Percentiles rank a stretch among this genome's conserved stretches.
phyloP scores from a whole-genome alignment of 768 basidiomycete genomes.

The Amyloporia xantha region DNA sequence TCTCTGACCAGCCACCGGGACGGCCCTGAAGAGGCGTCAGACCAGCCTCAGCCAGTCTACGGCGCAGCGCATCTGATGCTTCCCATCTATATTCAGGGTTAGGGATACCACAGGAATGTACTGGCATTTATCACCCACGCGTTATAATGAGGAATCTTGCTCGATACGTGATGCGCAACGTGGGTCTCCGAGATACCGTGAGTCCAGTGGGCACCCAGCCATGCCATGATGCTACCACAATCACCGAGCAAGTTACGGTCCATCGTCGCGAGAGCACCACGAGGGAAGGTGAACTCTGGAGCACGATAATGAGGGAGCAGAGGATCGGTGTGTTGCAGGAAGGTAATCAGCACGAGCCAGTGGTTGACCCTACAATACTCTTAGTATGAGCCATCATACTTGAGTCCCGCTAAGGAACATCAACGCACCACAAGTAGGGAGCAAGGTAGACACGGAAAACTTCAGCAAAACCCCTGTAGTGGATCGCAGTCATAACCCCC shows the following conservation, averaged over 20 bases:
- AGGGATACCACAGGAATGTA: no score
- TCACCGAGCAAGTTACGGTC: conserved; percentile 80
- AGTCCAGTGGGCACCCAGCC: conserved; percentile 79
- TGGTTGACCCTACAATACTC: conserved; percentile 63
- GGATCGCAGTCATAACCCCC: conserved; percentile 47
- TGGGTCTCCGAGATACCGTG: conserved; percentile 95
- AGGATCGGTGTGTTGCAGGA: conserved; percentile 98
- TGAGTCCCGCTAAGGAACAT: not conserved
- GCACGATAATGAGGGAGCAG: conserved; percentile 90
- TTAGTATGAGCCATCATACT: not conserved
- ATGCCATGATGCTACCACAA: conserved; percentile 71
- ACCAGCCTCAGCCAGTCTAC: conserved; percentile 53
- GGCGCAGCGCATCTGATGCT: conserved; percentile 78
- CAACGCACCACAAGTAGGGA: conserved; percentile 74
- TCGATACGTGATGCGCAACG: conserved; percentile 84
- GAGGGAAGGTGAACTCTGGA: conserved; percentile 84
- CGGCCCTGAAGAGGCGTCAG: conserved; percentile 55
- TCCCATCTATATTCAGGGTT: conserved; percentile 65
- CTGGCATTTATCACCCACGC: conserved; percentile 45
- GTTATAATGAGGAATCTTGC: conserved; percentile 95
- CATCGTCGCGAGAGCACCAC: conserved; percentile 88
- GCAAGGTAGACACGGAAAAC: conserved; percentile 78
- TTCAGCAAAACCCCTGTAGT: conserved; percentile 57
- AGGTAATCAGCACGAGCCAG: conserved; percentile 95
- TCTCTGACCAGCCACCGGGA: conserved; percentile 76